Evolutionary conservation across 805 yeast genomes (phyloP).

Genomic region (Saccharomycopsis fodiens): DNA sequence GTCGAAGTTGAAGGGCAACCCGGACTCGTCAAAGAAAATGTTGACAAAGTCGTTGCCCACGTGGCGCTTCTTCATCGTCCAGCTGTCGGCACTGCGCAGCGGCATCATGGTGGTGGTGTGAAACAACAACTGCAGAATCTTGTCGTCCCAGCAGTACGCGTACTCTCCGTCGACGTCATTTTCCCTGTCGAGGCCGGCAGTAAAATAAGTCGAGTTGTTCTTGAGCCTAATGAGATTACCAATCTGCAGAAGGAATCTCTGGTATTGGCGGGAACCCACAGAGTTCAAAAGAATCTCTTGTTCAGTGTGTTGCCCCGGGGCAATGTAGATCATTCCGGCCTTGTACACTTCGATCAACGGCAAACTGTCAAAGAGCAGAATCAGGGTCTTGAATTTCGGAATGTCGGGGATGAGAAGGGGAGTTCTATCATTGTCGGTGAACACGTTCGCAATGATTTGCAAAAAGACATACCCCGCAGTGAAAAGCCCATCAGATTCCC

Average conservation of each 20-base stretch:
- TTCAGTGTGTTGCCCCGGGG: conserved; percentile 57
- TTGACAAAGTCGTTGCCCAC: conserved; percentile 82
- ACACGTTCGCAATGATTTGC: conserved; percentile 41
- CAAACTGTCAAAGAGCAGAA: conserved; percentile 59
- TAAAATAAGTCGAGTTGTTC: conserved; percentile 43
- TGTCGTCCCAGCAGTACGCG: conserved; percentile 67
- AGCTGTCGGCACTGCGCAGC: conserved; percentile 25
- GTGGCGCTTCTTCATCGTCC: conserved; percentile 57
- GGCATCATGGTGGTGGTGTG: conserved; percentile 86
- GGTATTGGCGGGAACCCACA: conserved; percentile 57
- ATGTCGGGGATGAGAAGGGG: conserved; percentile 26
- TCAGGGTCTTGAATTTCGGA: conserved; percentile 38
- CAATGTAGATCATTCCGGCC: conserved; percentile 71
- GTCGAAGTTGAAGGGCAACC: conserved; percentile 59
- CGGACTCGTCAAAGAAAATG: conserved; percentile 74
- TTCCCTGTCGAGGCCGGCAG: conserved; percentile 75
- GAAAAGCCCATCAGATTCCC: conserved; percentile 24
- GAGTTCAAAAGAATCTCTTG: conserved; percentile 55
- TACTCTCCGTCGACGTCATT: conserved; percentile 67
- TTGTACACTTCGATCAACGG: conserved; percentile 76
- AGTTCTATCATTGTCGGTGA: conserved; percentile 22
- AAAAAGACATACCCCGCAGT: conserved; percentile 42
- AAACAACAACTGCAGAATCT: conserved; percentile 62
- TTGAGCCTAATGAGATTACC: conserved; percentile 57
- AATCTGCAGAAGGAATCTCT: conserved; percentile 46